Evolutionary conservation across 352 stramenopile genomes (phyloP), one percentile per base, ranked within the genome.

Genomic region (Albugo candida): DNA sequence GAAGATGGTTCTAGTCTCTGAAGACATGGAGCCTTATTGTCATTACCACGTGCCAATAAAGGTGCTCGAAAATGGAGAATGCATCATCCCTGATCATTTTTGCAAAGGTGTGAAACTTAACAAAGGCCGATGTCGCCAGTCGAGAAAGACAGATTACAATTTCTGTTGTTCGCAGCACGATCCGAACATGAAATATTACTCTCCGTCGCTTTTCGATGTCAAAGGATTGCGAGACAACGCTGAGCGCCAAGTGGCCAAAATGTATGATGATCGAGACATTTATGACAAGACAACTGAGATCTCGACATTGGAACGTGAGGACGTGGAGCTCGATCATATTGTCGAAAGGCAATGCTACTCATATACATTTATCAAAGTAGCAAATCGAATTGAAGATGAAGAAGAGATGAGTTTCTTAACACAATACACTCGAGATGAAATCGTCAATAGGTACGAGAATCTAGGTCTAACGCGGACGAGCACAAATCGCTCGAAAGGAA

Each of bases 291-390:
- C 13, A 47, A 58, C 38, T 36, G 63, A 34, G 58, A 64, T 39
- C 43, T 66, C 17, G 58, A 52, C 8, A 61, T 51, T 31, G 24
- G 24, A 31, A 13, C 41, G 56, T 1, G 54, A 53, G 1, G 31
- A 46, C 0, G 45, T 72, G 34, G 54, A 68, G 39, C 46, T 72
- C 34, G 60, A 72, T 35, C 63, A 72, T 52, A 68, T 68, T 17
- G 12, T 72, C 13, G 63, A 72, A 51, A 68, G 67, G 40, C 63
- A 72, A 52, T 72, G 63, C 44, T 67, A 66, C 20, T 47, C 63
- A 18, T 65, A 56, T 46, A 59, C 51, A 5, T 69, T 68, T 18
- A 20, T 67, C 6, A 41, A 48, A 13, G 55, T 65, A 39, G 24
- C 20, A 13, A 54, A 53, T 12, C 46, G 36, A 13, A 20, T 48